Base-by-base conservation (phyloP, 78 protist species). In the Acrasis kona region DNA sequence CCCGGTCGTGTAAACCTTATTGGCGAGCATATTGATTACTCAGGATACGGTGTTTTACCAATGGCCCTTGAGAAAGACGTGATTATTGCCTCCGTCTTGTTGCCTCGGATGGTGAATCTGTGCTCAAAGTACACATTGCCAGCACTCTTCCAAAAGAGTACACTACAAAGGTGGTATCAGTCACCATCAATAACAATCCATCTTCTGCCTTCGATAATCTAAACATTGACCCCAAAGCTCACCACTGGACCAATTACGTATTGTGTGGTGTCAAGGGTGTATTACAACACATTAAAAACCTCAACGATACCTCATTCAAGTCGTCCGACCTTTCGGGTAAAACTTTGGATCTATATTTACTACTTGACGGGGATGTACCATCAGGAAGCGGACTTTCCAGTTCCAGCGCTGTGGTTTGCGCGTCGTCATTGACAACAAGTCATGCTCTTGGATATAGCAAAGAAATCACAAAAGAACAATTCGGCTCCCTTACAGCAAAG, bases 21-120 rank as follows among this genome's bases (percentile, higher is more conserved):
- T 10, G 83, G 83, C 7, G 83, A 79, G 66, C 83, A 79, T 40
- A 72, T 79, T 28, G 83, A 79, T 76, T 79, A 79, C 57, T 5
- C 4, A n/a, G 68, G 74, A 30, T 38, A 27, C 8, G 35, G 3
- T 5, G 83, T 79, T 3, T 72, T 79, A 40, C 83, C 83, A 1
- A 5, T 10, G 1, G 83, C 83, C 7, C 10, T 79, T 10, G 40
- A 5, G 19, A 67, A 5, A 4, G 58, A n/a, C n/a, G n/a, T n/a
- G n/a, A n/a, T n/a, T n/a, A n/a, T n/a, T n/a, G n/a, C n/a, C n/a
- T n/a, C n/a, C n/a, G n/a, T n/a, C n/a, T n/a, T n/a, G n/a, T n/a
- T n/a, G n/a, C n/a, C n/a, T n/a, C n/a, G n/a, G n/a, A n/a, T n/a
- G n/a, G n/a, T n/a, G n/a, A n/a, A n/a, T n/a, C n/a, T n/a, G n/a